Percentiles rank a stretch among this genome's conserved stretches.
Conservation (phyloP, 1,284 basidiomycete genomes). For the Puccinia hordei region DNA sequence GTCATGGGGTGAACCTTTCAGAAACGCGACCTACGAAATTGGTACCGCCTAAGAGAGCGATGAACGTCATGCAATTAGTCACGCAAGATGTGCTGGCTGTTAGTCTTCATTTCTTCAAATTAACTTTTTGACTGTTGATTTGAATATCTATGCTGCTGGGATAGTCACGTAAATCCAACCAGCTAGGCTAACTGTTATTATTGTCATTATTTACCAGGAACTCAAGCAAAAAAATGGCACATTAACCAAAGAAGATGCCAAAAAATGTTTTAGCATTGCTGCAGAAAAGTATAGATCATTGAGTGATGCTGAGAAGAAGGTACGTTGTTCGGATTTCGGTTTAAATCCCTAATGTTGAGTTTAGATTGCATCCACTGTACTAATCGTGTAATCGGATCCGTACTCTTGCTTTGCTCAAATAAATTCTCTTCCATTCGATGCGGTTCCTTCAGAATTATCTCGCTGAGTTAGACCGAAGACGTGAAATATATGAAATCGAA, state of each 20-base stretch:
- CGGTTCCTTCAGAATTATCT: constrained; percentile 17
- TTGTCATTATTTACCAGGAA: constrained; percentile 12
- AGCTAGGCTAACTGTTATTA: not conserved
- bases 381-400: not conserved
- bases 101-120: not conserved
- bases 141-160: not conserved
- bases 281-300: constrained; percentile 44
- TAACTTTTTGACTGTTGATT: not conserved
- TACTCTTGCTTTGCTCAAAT: not conserved
- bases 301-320: constrained; percentile 41
- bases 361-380: not conserved
- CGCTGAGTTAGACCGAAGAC: constrained; percentile 31
- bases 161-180: not conserved
- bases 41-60: constrained; percentile 38
- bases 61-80: constrained; percentile 47
- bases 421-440: not conserved
- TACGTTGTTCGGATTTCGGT: not conserved
- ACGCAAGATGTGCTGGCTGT: constrained; percentile 40
- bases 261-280: constrained; percentile 34
- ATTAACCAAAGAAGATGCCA: constrained; percentile 12
- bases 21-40: constrained; percentile 21
- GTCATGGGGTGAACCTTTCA: no score
- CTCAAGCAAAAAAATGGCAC: constrained; percentile 20
- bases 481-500: constrained; percentile 32
- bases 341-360: not conserved